Evolutionary conservation across 1,139 yeast species (phyloP), one percentile per base, ranked within the genome.

Genomic region (Kodamaea arcana): DNA sequence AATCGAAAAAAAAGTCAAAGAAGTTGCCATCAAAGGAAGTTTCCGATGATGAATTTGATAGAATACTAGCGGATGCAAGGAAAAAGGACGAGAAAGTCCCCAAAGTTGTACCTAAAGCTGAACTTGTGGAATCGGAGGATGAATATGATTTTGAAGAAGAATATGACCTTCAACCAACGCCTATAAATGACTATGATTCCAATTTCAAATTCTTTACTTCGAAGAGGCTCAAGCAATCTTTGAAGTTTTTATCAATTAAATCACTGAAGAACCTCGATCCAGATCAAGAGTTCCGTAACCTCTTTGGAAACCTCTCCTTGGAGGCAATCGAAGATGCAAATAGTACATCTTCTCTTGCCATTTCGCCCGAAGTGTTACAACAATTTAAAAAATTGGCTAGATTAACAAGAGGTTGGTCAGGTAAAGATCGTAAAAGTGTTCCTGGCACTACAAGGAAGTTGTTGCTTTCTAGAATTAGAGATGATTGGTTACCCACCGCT

Each of bases 371-470:
- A 44, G 71, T 78, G 10, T 58, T 83, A 38, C 75, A 70, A 34
- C 86, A 80, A 47, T 76, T 80, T 44, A 80, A 78, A 46, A 69
- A 73, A 41, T 45, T 83, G 44, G 78, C 83, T 9, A 69, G 78
- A 39, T 58, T 81, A 18, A 78, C 84, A 1, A 69, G 85, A 46
- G 87, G 87, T 15, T 86, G 94, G 94, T 82, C 88, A 32, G 94
- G 95, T 0, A 75, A 78, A 45, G 94, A 85, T 51, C 77, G 81
- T 39, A 60, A 83, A 33, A 65, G 78, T 10, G 75, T 84, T 4
- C 90, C 94, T 0, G 94, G 94, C 7, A 75, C 86, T 0, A 60
- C 80, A 0, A 69, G 88, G 43, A 82, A 82, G 46, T 59, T 85
- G 33, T 65, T 77, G 9, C 65, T 87, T 39, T 80, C 94, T 0